Percentiles rank a stretch among this genome's conserved stretches.
These are phyloP conservation scores for Sphaerulina populicola DNA, from an alignment of 2,329 filamentous ascomycete species.

Conservation along the genomic window DNA sequence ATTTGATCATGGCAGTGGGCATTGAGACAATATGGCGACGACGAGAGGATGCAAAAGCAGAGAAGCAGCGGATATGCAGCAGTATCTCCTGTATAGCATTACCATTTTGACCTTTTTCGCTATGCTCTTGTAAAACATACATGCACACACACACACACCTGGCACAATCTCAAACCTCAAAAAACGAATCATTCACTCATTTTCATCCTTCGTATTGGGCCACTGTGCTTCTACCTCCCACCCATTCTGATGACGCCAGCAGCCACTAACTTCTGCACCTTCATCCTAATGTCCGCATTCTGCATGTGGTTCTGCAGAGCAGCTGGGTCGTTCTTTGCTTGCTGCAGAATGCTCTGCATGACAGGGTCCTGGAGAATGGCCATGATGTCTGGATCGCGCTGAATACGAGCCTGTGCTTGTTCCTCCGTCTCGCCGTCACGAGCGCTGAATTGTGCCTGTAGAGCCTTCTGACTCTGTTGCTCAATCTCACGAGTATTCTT, in stretches of 20 bases:
- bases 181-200: not conserved
- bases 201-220: not conserved
- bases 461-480: conserved; percentile 84
- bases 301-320: conserved; percentile 96
- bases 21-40: too few species aligned
- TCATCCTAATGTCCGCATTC: conserved; percentile 73
- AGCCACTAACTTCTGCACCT: conserved; percentile 90
- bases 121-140: not conserved
- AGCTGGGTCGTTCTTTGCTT: conserved; percentile 86
- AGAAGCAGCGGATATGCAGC: too few species aligned
- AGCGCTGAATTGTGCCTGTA: conserved; percentile 79
- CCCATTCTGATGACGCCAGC: conserved; percentile 66
- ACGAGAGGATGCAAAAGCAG: too few species aligned
- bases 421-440: conserved; percentile 86
- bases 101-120: not conserved
- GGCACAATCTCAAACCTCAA: not conserved
- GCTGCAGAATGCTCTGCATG: conserved; percentile 94
- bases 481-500: conserved; percentile 89
- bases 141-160: not conserved
- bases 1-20: too few species aligned
- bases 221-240: conserved; percentile 19
- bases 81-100: not conserved
- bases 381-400: conserved; percentile 63
- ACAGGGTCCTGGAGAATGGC: conserved; percentile 87
- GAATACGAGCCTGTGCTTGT: conserved; percentile 83